These are phyloP conservation scores for Cucumis hystrix DNA, from an alignment of 306 rosid species.

Conservation along the genomic window DNA sequence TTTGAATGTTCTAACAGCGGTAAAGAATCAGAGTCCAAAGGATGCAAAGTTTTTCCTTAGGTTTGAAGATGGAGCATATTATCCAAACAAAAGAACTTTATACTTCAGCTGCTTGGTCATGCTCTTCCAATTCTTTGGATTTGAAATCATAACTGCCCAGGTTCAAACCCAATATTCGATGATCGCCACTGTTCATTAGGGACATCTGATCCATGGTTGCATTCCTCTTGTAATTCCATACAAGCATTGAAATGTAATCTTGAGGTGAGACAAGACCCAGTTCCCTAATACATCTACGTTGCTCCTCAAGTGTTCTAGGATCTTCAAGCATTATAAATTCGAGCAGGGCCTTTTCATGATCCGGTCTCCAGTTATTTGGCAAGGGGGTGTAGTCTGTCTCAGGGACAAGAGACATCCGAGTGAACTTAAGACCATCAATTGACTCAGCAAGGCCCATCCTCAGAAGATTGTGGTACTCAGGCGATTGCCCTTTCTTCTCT, in stretches of 20 bases:
- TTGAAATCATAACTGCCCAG: slow-evolving; percentile 18
- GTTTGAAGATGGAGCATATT: background rate
- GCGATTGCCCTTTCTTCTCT: slow-evolving; percentile 92
- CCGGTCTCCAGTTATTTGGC: slow-evolving; percentile 80
- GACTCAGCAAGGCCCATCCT: slow-evolving; percentile 97
- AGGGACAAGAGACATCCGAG: slow-evolving; percentile 85
- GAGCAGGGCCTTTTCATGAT: slow-evolving; percentile 71
- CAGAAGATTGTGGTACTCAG: slow-evolving; percentile 80
- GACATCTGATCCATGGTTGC: slow-evolving; percentile 45
- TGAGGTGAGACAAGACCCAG: slow-evolving; percentile 87
- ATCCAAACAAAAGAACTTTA: background rate
- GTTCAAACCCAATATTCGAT: slow-evolving; percentile 26
- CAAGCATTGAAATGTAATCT: slow-evolving; percentile 91
- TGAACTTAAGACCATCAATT: slow-evolving; percentile 83
- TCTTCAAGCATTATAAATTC: slow-evolving; percentile 73
- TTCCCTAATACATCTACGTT: slow-evolving; percentile 40
- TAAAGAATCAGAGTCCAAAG: background rate
- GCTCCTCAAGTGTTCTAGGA: slow-evolving; percentile 70
- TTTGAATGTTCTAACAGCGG: background rate
- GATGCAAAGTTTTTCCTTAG: background rate
- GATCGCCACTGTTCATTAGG: slow-evolving; percentile 17
- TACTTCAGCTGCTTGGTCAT: background rate
- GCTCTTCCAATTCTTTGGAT: background rate
- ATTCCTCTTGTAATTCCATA: slow-evolving; percentile 88
- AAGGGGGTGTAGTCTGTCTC: slow-evolving; percentile 85